These are phyloP conservation scores for Phragmites australis DNA, from an alignment of 176 grass and related monocot genomes.

Conservation along the genomic window DNA sequence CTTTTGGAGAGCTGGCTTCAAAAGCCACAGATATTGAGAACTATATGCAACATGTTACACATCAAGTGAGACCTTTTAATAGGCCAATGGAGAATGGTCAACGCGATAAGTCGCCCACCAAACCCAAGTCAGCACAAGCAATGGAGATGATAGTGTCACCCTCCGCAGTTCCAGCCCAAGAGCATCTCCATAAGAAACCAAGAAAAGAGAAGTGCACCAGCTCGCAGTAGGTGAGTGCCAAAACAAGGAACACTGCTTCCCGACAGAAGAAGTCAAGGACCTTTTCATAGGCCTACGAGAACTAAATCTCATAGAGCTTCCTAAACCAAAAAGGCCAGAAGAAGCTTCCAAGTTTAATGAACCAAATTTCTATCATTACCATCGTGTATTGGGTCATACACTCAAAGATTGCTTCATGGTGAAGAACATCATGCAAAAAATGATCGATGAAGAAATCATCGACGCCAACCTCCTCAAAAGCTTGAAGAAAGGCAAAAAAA, in stretches of 20 bases:
- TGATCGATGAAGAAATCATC: neutral
- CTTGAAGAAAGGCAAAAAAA: neutral
- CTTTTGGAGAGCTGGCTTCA: neutral
- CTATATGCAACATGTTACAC: neutral
- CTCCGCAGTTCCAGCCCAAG: accelerated
- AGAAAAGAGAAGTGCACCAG: accelerated
- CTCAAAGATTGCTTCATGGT: neutral
- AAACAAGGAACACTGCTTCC: neutral
- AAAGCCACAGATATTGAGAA: neutral
- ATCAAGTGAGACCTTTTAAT: no score
- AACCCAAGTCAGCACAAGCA: neutral
- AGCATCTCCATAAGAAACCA: neutral
- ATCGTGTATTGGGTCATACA: neutral
- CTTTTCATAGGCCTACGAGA: neutral
- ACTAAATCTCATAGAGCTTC: neutral
- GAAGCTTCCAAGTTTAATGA: neutral
- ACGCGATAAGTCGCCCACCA: neutral
- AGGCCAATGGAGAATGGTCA: no score
- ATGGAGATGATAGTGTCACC: neutral
- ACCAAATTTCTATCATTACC: neutral
- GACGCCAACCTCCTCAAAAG: neutral
- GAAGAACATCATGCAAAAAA: neutral
- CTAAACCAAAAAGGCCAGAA: neutral
- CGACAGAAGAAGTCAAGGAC: neutral
- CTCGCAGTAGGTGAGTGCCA: neutral